phyloP scores from a whole-genome alignment of 768 basidiomycete species.

The Psilocybe azurescens region DNA sequence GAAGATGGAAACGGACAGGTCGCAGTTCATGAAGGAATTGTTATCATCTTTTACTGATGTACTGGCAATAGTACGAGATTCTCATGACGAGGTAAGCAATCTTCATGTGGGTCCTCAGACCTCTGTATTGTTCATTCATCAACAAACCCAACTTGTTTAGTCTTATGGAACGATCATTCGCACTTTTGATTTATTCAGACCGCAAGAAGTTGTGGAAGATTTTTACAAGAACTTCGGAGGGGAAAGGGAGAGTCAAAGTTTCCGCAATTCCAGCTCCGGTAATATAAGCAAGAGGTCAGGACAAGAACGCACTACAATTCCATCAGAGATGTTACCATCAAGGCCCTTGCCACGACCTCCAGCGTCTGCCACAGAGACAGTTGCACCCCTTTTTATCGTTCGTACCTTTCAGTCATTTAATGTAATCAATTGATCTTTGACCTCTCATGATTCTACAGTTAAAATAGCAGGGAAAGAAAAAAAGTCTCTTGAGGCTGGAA shows the following conservation, averaged over 20 bases:
- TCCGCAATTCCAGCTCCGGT: background rate
- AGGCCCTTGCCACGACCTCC: background rate
- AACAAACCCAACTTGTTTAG: background rate
- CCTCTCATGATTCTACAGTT: background rate
- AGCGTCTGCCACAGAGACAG: background rate
- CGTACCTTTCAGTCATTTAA: background rate
- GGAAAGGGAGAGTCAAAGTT: background rate
- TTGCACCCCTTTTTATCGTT: background rate
- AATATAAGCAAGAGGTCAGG: background rate
- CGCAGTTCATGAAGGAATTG: constrained; percentile 19
- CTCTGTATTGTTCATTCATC: background rate
- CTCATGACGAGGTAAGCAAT: constrained; percentile 19
- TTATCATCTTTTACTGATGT: constrained; percentile 17
- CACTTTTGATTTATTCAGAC: constrained; percentile 18
- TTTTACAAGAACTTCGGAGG: constrained; percentile 11
- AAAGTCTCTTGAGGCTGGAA: background rate
- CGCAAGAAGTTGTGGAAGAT: constrained; percentile 21
- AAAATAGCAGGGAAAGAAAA: background rate
- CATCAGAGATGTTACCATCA: background rate
- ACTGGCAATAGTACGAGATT: constrained; percentile 11
- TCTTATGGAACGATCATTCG: constrained; percentile 18
- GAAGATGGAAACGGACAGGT: constrained; percentile 18
- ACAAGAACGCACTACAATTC: background rate
- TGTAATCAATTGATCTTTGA: background rate
- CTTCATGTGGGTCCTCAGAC: background rate